These are phyloP conservation scores for Graphilbum sp. DNA, from an alignment of 2,329 filamentous ascomycete species.

Conservation along the genomic window DNA sequence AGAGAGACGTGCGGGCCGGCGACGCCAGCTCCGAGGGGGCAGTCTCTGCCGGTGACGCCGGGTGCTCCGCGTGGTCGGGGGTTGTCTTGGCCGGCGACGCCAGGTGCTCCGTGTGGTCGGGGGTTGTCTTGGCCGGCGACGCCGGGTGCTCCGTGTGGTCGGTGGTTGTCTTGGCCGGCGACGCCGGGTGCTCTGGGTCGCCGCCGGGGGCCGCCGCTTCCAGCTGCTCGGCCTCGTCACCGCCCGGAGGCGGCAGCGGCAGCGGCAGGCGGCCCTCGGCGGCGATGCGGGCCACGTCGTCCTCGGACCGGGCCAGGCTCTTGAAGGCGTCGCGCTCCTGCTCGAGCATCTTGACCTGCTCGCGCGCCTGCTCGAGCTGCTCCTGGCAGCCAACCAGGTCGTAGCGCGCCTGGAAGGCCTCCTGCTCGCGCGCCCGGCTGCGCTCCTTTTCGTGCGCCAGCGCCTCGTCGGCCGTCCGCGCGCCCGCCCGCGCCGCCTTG, in stretches of 20 bases:
- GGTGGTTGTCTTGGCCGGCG: neutral
- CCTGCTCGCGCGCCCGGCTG: constrained; percentile 45
- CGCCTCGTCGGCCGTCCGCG: constrained; percentile 39
- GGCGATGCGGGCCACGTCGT: constrained; percentile 50
- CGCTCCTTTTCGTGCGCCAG: constrained; percentile 48
- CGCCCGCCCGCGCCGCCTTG: constrained; percentile 39
- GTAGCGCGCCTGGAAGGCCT: constrained; percentile 52
- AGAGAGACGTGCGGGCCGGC: constrained; percentile 25
- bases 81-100: constrained; percentile 20
- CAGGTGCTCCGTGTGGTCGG: neutral
- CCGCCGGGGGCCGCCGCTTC: constrained; percentile 36
- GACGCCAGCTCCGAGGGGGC: too few species aligned
- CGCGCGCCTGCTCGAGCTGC: constrained; percentile 46
- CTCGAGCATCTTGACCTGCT: constrained; percentile 48
- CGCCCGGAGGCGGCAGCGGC: constrained; percentile 37
- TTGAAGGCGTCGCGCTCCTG: constrained; percentile 62
- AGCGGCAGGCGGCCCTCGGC: constrained; percentile 55
- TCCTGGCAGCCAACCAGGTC: constrained; percentile 48
- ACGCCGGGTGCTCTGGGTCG: too few species aligned
- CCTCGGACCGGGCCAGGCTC: constrained; percentile 55
- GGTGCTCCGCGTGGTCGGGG: too few species aligned
- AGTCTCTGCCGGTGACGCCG: too few species aligned
- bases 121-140: neutral
- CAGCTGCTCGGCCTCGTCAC: constrained; percentile 27
- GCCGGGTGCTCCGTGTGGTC: too few species aligned